These are phyloP conservation scores for Diplogelasinospora grovesii DNA, from an alignment of 495 filamentous ascomycete species.

Conservation along the genomic window DNA sequence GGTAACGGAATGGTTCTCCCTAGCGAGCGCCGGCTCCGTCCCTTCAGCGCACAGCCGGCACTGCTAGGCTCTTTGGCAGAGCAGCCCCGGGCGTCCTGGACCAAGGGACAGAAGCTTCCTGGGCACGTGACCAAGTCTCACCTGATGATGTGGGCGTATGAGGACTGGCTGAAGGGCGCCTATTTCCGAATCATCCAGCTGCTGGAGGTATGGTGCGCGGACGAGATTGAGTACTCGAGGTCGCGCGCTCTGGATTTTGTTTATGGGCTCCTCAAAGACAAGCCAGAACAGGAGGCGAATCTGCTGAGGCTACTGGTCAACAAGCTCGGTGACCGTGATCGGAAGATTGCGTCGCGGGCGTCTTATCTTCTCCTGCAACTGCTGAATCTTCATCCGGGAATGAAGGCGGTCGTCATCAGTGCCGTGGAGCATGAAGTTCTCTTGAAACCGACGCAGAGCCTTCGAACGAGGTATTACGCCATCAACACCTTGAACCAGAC, in stretches of 20 bases:
- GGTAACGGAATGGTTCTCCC: conserved; percentile 82
- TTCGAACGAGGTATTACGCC: conserved; percentile 89
- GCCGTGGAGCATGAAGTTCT: conserved; percentile 80
- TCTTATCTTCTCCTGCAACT: conserved; percentile 91
- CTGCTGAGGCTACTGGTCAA: conserved; percentile 85
- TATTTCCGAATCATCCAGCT: conserved; percentile 90
- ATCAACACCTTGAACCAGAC: conserved; percentile 97
- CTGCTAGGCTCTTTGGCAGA: conserved; percentile 62
- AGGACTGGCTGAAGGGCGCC: conserved; percentile 85
- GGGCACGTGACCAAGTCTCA: conserved; percentile 63
- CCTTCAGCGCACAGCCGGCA: conserved; percentile 73
- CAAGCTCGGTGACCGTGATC: conserved; percentile 88
- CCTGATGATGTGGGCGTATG: conserved; percentile 83
- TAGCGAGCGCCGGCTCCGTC: conserved; percentile 66
- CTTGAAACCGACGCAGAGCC: conserved; percentile 76
- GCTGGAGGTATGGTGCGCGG: conserved; percentile 83
- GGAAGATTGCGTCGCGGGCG: conserved; percentile 86
- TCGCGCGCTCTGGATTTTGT: conserved; percentile 80
- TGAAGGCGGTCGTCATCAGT: conserved; percentile 82
- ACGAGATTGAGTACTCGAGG: conserved; percentile 88
- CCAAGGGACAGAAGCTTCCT: conserved; percentile 57
- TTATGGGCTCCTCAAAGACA: conserved; percentile 83
- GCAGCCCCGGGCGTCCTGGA: conserved; percentile 52
- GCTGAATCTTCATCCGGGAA: conserved; percentile 76
- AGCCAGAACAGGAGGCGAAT: conserved; percentile 96